phyloP scores from a whole-genome alignment of 257 asterid species.

The Solanum appendiculatum region DNA sequence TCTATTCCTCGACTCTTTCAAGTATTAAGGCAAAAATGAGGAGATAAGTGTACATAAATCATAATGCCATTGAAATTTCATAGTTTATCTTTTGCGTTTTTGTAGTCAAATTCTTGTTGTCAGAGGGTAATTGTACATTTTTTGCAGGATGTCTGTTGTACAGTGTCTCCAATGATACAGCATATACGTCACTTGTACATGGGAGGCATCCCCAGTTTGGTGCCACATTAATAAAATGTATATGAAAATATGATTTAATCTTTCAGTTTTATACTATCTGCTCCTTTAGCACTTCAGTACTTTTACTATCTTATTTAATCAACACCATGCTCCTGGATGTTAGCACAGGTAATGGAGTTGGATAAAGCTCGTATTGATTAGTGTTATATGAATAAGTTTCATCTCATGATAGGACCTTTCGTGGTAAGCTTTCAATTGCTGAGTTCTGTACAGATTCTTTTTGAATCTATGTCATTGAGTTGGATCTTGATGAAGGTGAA shows the following conservation, averaged over 20 bases:
- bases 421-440: background rate
- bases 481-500: background rate
- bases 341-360: background rate
- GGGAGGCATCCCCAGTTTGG: background rate
- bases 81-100: background rate
- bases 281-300: background rate
- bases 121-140: background rate
- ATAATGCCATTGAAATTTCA: background rate
- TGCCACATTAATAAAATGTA: background rate
- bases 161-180: background rate
- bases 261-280: background rate
- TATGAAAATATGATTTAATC: background rate
- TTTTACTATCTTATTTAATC: background rate
- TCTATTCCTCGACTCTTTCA: conserved; percentile 89
- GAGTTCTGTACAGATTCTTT: background rate
- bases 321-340: background rate
- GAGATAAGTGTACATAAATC: background rate
- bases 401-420: background rate
- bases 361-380: background rate
- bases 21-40: conserved; percentile 29
- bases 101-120: background rate
- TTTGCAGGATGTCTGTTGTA: conserved; percentile 3
- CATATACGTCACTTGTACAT: background rate
- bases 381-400: background rate
- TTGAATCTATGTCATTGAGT: background rate